Evolutionary conservation across 139 green algal genomes (phyloP).

Genomic region (Chlamydomonas schloesseri): DNA sequence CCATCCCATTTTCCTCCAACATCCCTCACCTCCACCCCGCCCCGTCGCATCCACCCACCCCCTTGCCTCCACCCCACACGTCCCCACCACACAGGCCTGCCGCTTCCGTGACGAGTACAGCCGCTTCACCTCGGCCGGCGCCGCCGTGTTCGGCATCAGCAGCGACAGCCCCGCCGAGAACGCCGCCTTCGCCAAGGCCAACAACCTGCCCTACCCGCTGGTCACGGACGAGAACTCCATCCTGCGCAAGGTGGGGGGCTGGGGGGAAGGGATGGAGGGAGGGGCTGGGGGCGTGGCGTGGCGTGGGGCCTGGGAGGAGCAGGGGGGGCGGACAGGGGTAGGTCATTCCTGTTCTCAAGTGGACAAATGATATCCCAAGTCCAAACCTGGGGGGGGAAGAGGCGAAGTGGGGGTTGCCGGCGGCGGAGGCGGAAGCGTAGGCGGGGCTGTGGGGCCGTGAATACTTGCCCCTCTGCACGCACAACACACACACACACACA

Average conservation of each 20-base stretch:
- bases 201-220: slow-evolving; percentile 68
- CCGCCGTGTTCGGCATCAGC: slow-evolving; percentile 72
- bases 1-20: too few species aligned
- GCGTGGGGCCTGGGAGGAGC: too few species aligned
- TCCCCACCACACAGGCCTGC: slow-evolving; percentile 57
- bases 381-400: too few species aligned
- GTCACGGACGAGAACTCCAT: slow-evolving; percentile 62
- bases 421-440: too few species aligned
- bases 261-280: background rate
- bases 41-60: background rate
- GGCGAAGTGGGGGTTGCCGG: too few species aligned
- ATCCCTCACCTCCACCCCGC: too few species aligned
- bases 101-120: slow-evolving; percentile 75
- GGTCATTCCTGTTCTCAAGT: too few species aligned
- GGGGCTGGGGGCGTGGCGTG: background rate
- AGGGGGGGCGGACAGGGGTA: too few species aligned
- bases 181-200: slow-evolving; percentile 62
- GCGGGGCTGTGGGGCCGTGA: too few species aligned
- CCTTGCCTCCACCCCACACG: background rate
- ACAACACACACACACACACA: too few species aligned
- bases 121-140: slow-evolving; percentile 57
- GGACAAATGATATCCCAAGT: too few species aligned
- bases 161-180: slow-evolving; percentile 66
- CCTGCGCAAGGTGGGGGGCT: slow-evolving; percentile 61
- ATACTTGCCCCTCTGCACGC: too few species aligned